Percentiles rank a stretch among this genome's conserved stretches.
These are phyloP conservation scores for Datura wrightii DNA, from an alignment of 257 asterid genomes.

Conservation along the genomic window DNA sequence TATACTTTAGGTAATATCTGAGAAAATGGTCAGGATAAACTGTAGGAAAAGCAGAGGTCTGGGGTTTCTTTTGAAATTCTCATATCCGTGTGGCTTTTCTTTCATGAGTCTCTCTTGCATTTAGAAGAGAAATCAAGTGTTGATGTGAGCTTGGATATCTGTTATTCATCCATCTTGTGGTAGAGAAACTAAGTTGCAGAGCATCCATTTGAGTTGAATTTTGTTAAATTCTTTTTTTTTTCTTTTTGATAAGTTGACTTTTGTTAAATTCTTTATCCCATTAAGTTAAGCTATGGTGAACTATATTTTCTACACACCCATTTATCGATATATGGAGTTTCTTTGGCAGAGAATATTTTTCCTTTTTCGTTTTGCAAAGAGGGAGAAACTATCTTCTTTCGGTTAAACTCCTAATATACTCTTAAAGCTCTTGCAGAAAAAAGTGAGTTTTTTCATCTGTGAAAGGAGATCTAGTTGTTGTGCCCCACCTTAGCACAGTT, in stretches of 20 bases:
- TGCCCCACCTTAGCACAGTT: neutral
- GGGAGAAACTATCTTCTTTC: neutral
- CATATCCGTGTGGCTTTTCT: neutral
- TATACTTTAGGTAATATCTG: neutral
- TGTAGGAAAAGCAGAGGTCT: neutral
- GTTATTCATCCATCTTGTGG: neutral
- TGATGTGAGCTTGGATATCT: neutral
- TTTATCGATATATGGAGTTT: neutral
- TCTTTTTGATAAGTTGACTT: neutral
- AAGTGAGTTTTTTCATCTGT: neutral
- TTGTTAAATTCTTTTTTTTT: neutral
- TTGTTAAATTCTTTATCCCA: neutral
- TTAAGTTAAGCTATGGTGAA: neutral
- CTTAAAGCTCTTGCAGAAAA: conserved; percentile 23
- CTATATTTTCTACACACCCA: neutral
- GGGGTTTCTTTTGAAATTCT: neutral
- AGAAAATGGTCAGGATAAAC: neutral
- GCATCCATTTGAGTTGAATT: neutral
- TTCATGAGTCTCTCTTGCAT: neutral
- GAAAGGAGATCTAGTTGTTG: neutral
- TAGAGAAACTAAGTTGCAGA: neutral
- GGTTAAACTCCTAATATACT: neutral
- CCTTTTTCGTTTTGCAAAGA: neutral
- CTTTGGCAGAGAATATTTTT: neutral
- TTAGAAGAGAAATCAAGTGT: neutral